Evolutionary conservation across 225 moss, liverwort and hornwort genomes (phyloP), one percentile per base, ranked within the genome.

Genomic region (Pseudoscleropodium purum): DNA sequence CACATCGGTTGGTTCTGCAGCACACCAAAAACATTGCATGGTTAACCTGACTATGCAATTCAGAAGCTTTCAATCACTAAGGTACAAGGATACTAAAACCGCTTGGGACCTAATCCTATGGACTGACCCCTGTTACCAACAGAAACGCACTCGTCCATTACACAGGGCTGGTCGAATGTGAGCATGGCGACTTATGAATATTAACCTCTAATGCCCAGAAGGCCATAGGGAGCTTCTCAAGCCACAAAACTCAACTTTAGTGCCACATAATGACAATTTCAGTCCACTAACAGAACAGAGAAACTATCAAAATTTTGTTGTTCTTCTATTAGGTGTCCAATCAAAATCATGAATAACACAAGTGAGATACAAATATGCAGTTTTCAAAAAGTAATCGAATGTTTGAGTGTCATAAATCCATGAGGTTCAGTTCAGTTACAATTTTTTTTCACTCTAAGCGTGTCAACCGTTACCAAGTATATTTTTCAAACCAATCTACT

Each of bases 1-100:
- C 94, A 94, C 73, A 94, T 90, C 21, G 94, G 94, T 63, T 92
- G 94, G 82, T 92, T 90, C 94, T 94, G 92, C n/a, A 63, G 15
- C 29, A 69, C 83, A 74, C 59, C 43, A 18, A 34, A 90, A 87
- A 72, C 13, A 4, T 43, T 47, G n/a, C 62, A 74, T 31, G n/a
- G 5, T 73, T 45, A 87, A 31, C 41, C 67, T 34, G 27, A 29
- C 30, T 56, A 49, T 49, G 57, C 61, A 63, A 20, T 66, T 49
- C 39, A 79, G 41, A 65, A 66, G 24, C 33, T 23, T 54, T 17
- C 31, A 79, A 65, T 33, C 66, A 87, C 18, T 3, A 18, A 41
- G 79, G 39, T 77, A 36, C 37, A 73, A 62, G 62, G 20, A 76
- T 37, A 86, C 76, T 18, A 37, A 68, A 41, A 25, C 14, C 61